phyloP scores from a whole-genome alignment of 1,284 basidiomycete genomes.

The Cutaneotrichosporon daszewskae region DNA sequence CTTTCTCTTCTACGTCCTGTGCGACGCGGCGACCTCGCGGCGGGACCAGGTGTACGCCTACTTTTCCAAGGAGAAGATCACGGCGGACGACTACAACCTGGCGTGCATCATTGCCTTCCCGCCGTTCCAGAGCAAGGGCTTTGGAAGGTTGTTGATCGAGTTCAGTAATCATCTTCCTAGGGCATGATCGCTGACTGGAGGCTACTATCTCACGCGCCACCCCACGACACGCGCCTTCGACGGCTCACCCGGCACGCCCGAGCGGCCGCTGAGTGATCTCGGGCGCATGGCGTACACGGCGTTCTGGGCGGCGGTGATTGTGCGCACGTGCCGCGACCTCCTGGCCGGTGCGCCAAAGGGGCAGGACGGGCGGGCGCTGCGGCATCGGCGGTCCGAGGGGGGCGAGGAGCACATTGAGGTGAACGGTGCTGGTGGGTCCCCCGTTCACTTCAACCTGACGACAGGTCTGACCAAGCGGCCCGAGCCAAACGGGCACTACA shows the following conservation, averaged over 20 bases:
- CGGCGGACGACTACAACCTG: slow-evolving; percentile 94
- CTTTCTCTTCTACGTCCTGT: slow-evolving; percentile 85
- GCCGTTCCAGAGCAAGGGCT: slow-evolving; percentile 83
- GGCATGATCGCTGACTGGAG: slow-evolving; percentile 47
- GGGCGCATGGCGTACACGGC: slow-evolving; percentile 86
- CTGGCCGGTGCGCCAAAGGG: slow-evolving; percentile 16
- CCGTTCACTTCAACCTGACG: slow-evolving; percentile 1
- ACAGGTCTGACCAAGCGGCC: slow-evolving; percentile 6
- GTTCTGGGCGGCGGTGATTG: slow-evolving; percentile 80
- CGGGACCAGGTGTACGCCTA: slow-evolving; percentile 83
- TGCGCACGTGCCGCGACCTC: slow-evolving; percentile 69
- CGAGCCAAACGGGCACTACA: slow-evolving; percentile 23
- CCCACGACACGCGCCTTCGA: slow-evolving; percentile 45
- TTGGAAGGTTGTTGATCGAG: slow-evolving; percentile 94
- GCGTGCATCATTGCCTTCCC: slow-evolving; percentile 95
- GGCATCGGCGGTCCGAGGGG: slow-evolving; percentile 3
- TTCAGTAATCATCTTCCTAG: slow-evolving; percentile 64
- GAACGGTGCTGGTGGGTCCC: slow-evolving; percentile 22
- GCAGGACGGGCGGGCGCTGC: background rate
- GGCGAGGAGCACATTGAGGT: slow-evolving; percentile 12
- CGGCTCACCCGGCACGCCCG: slow-evolving; percentile 82
- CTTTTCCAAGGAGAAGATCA: slow-evolving; percentile 97
- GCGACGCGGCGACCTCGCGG: slow-evolving; percentile 68
- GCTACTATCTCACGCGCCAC: slow-evolving; percentile 79
- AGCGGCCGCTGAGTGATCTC: slow-evolving; percentile 88